These are phyloP conservation scores for Candida maesae DNA, from an alignment of 805 yeast genomes.

Conservation along the genomic window DNA sequence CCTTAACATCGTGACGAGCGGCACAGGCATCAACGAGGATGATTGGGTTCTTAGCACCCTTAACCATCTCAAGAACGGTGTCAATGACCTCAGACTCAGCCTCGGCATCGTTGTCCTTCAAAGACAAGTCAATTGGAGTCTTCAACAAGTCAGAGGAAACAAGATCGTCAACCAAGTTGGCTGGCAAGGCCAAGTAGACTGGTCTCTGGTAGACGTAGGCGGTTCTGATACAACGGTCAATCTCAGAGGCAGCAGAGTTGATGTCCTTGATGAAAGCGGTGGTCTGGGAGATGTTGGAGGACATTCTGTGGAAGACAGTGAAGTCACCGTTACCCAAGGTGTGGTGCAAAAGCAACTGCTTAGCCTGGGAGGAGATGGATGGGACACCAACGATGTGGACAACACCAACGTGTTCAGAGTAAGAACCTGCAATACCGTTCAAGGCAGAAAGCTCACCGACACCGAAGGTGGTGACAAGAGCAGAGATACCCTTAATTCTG, in stretches of 20 bases:
- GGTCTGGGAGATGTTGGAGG: constrained; percentile 65
- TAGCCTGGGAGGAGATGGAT: constrained; percentile 65
- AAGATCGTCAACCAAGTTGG: constrained; percentile 66
- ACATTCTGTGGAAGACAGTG: constrained; percentile 76
- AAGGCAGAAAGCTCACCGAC: constrained; percentile 85
- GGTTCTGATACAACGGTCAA: constrained; percentile 70
- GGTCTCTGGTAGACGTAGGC: constrained; percentile 76
- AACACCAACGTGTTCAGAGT: constrained; percentile 85
- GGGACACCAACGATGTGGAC: constrained; percentile 87
- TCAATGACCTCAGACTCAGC: constrained; percentile 63
- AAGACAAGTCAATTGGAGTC: constrained; percentile 59
- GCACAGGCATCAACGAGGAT: constrained; percentile 88
- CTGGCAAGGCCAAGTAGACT: constrained; percentile 78
- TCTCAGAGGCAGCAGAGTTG: constrained; percentile 60
- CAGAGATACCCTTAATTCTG: constrained; percentile 71
- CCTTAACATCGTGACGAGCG: constrained; percentile 64
- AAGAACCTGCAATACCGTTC: constrained; percentile 85
- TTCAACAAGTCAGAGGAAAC: constrained; percentile 56
- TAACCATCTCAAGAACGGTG: constrained; percentile 47
- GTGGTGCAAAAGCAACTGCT: constrained; percentile 73
- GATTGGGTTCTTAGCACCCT: constrained; percentile 61
- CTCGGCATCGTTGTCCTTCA: constrained; percentile 54
- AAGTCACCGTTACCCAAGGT: constrained; percentile 83
- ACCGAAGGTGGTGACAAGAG: constrained; percentile 81
- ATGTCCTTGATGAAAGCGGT: constrained; percentile 62